Percentiles rank a stretch among this genome's conserved stretches.
Conservation (phyloP, 2,329 filamentous ascomycete genomes). For the Emmonsia crescens region DNA sequence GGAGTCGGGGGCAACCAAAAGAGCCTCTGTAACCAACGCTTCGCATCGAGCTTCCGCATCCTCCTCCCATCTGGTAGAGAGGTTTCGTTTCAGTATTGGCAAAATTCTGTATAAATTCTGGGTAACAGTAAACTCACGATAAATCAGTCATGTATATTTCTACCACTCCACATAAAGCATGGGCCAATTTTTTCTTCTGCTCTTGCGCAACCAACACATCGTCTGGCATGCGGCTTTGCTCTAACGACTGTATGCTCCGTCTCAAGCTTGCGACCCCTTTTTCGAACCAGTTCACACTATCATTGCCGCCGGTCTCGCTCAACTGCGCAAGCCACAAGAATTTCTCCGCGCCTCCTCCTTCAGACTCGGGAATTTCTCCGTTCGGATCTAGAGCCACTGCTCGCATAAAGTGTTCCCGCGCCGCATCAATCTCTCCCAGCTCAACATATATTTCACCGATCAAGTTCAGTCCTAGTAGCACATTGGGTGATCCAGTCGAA, state of each 20-base stretch:
- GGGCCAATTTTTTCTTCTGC: conserved; percentile 71
- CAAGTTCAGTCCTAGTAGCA: conserved; percentile 55
- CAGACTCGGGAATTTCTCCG: conserved; percentile 56
- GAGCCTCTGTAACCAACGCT: conserved; percentile 76
- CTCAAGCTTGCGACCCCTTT: conserved; percentile 60
- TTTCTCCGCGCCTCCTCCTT: conserved; percentile 81
- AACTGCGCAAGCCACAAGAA: conserved; percentile 92
- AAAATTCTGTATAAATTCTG: not conserved
- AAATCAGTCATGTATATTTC: conserved; percentile 99
- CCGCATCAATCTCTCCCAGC: conserved; percentile 66
- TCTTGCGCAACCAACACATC: conserved; percentile 45
- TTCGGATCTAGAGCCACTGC: conserved; percentile 68
- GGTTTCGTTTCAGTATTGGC: not conserved
- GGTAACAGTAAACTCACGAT: conserved; percentile 45
- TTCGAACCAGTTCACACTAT: conserved; percentile 52
- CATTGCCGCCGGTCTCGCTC: conserved; percentile 51
- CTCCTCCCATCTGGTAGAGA: conserved; percentile 54
- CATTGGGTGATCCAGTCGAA: conserved; percentile 24
- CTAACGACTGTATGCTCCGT: conserved; percentile 55
- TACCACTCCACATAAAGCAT: conserved; percentile 83
- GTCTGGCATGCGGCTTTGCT: conserved; percentile 36
- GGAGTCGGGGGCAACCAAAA: conserved; percentile 67
- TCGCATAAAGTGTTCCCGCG: conserved; percentile 58
- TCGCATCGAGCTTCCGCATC: conserved; percentile 88
- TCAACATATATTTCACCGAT: conserved; percentile 76